Evolutionary conservation across 495 filamentous ascomycete species (phyloP), one percentile per base, ranked within the genome.

Genomic region (Podospora australis): DNA sequence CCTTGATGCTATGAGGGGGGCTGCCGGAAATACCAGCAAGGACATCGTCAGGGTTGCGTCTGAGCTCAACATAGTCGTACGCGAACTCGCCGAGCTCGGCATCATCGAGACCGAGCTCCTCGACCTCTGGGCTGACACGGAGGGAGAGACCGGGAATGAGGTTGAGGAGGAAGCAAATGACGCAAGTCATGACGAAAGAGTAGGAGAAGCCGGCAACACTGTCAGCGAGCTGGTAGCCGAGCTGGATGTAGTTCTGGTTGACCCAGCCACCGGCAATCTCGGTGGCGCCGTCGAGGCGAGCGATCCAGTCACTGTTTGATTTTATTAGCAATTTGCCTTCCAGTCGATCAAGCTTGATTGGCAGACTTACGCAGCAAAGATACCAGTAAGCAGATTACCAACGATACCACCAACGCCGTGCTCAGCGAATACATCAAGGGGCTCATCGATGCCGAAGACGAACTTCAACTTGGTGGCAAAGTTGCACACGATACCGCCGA

Each of bases 381-480:
- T 79, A 21, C 79, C 92, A 10, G 92, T 98, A 42, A 88, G 70
- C 23, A 96, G 78, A 66, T 96, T 96, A 36, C 92, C 92, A 41
- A 92, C 83, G 7, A 96, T 69, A 38, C 92, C 92, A 39, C 92
- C 92, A 44, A 96, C 74, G 24, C 69, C 87, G 66, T 98, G 92
- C 48, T 90, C 91, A 36, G 91, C 90, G 56, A 96, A 97, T 66
- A 97, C 91, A 69, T 97, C 91, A 42, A 96, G 73, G 9, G 87
- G 87, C 63, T 98, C 92, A 57, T 98, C 92, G 48, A 95, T 79
- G 28, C 79, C 77, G 29, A 98, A 66, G 38, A 90, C 59, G 67
- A 92, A 97, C 74, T 98, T 98, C 56, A 98, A 73, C 75, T 98
- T 96, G 35, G 92, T 98, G 28, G 87, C 91, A 62, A 95, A 96